Base-by-base conservation (phyloP, 768 basidiomycete genomes). In the Rhodotorula babjevae region DNA sequence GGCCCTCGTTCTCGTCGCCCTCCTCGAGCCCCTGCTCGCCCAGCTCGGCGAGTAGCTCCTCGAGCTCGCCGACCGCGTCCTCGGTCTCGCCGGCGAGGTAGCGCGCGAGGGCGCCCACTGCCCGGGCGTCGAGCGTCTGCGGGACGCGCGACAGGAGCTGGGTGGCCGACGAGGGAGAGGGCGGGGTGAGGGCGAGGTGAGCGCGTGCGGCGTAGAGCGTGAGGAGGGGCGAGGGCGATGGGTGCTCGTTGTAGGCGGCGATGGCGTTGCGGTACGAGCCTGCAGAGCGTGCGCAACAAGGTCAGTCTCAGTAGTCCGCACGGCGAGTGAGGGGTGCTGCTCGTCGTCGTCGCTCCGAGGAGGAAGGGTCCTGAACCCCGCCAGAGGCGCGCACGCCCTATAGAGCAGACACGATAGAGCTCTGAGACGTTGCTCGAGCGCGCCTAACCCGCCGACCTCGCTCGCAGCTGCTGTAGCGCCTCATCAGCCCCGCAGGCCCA, bases 151-250 rank as follows among this genome's bases (percentile, higher is more conserved):
- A 25, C 25, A 76, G 65, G 62, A 76, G 71, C 14, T 33, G 18
- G n/a, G 64, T 62, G 3, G 74, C 71, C 15, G 61, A 9, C 0
- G 57, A 12, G 29, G 63, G 21, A 0, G 67, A 9, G 19, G 74
- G 74, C 1, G 74, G 74, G 7, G 74, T 64, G 15, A 76, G 68
- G 27, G 74, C 74, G 74, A 76, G 74, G 71, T 76, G 74, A 15
- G 74, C 36, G 14, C 74, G 74, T 0, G 74, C 71, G 65, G 74
- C 74, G 74, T 76, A 76, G 65, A 72, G 68, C 7, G 68, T 61
- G 2, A 76, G 55, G 40, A 63, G 49, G 8, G 71, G 65, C 2
- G 68, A 69, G 44, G 74, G 74, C 18, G 71, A 67, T 0, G 57
- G 6, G 61, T 60, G 71, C 16, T 63, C 65, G 52, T 50, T 19